Percentiles rank a stretch among this genome's conserved stretches.
Evolutionary conservation across 2,329 filamentous ascomycete genomes (phyloP).

Genomic region (Aaosphaeria arxii): DNA sequence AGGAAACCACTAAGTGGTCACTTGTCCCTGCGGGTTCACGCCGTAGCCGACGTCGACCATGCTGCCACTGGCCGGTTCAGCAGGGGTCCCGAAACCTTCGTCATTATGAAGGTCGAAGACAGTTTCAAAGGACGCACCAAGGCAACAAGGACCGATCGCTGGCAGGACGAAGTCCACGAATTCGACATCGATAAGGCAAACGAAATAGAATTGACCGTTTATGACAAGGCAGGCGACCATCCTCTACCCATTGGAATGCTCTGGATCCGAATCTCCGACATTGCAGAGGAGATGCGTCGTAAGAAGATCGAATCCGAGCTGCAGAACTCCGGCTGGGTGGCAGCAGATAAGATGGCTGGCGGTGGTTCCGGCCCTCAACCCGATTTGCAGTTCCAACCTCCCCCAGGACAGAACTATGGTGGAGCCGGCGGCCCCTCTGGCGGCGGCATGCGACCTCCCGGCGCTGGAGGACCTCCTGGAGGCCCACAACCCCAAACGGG

Average conservation of each 20-base stretch:
- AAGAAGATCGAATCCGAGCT: conserved; percentile 97
- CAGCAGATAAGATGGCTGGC: conserved; percentile 83
- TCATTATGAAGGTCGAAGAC: conserved; percentile 96
- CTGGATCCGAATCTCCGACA: conserved; percentile 95
- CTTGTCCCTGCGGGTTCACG: conserved; percentile 79
- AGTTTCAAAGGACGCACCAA: conserved; percentile 84
- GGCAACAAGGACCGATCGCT: conserved; percentile 80
- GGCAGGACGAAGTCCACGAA: conserved; percentile 87
- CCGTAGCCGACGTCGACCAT: conserved; percentile 93
- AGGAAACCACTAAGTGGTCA: conserved; percentile 94
- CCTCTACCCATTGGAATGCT: conserved; percentile 90
- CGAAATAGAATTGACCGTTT: conserved; percentile 95
- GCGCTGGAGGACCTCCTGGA: conserved; percentile 23
- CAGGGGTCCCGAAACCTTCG: conserved; percentile 88
- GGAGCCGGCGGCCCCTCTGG: conserved; percentile 36
- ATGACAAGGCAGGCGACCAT: conserved; percentile 88
- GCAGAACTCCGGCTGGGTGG: conserved; percentile 93
- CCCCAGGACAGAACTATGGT: conserved; percentile 41
- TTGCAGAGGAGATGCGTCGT: conserved; percentile 93
- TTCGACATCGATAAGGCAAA: conserved; percentile 98
- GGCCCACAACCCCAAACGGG: conserved; percentile 51
- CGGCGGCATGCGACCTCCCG: conserved; percentile 36
- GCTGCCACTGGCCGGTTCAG: conserved; percentile 78
- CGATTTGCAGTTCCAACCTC: conserved; percentile 54
- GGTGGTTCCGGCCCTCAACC: conserved; percentile 53